phyloP scores from a whole-genome alignment of 176 grass and related monocot species.

The Microstegium vimineum region DNA sequence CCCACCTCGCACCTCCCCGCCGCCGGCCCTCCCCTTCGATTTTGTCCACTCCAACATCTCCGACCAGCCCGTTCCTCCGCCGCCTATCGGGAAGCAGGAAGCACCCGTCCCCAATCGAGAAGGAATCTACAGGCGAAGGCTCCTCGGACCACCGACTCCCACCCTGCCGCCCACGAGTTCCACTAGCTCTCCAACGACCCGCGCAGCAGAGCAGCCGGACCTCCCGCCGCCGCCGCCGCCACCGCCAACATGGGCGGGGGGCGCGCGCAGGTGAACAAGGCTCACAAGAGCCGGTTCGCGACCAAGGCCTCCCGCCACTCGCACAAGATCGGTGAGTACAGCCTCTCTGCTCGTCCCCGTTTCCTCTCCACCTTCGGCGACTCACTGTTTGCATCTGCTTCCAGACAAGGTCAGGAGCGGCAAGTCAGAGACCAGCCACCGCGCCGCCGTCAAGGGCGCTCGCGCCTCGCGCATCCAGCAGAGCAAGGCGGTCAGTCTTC shows the following conservation, averaged over 20 bases:
- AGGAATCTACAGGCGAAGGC: too few relatives aligned
- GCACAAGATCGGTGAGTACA: conserved; percentile 43
- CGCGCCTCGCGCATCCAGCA: conserved; percentile 72
- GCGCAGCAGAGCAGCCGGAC: not conserved
- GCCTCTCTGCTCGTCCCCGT: not conserved
- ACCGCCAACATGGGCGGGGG: conserved; percentile 56
- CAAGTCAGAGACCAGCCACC: conserved; percentile 46
- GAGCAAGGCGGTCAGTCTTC: conserved; percentile 65
- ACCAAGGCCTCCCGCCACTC: conserved; percentile 83
- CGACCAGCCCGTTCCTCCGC: too few relatives aligned
- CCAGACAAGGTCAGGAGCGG: conserved; percentile 58
- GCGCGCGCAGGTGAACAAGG: conserved; percentile 83
- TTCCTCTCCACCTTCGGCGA: not conserved
- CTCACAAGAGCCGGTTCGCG: conserved; percentile 85
- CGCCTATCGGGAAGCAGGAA: too few relatives aligned
- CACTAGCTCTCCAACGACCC: too few relatives aligned
- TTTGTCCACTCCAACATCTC: too few relatives aligned
- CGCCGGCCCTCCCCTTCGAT: not conserved
- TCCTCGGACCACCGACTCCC: not conserved
- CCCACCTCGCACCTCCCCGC: not conserved
- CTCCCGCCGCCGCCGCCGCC: not conserved
- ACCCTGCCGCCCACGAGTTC: too few relatives aligned
- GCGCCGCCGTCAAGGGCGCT: conserved; percentile 54
- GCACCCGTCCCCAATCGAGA: too few relatives aligned
- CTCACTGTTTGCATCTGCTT: not conserved